Conservation (phyloP, 345 rosid species). For the Melaleuca alternifolia region DNA sequence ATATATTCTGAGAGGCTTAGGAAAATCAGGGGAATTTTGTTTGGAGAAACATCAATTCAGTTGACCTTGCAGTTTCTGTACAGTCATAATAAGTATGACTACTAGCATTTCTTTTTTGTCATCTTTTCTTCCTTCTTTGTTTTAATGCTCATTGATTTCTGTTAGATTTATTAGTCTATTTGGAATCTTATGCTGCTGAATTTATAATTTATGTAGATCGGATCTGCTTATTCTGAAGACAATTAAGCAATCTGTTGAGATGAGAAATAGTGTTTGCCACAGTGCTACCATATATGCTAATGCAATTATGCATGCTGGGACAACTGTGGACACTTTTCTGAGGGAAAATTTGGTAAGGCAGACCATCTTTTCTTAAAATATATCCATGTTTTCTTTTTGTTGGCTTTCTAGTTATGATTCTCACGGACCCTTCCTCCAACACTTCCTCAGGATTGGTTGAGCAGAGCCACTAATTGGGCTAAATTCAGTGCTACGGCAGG, state of each 20-base stretch:
- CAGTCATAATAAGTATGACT: slow-evolving; percentile 83
- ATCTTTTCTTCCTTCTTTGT: not conserved
- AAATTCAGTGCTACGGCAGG: slow-evolving; percentile 99
- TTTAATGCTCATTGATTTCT: not conserved
- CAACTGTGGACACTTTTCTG: slow-evolving; percentile 96
- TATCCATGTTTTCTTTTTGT: not conserved
- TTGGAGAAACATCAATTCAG: slow-evolving; percentile 93
- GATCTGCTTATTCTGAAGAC: slow-evolving; percentile 92
- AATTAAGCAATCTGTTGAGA: slow-evolving; percentile 96
- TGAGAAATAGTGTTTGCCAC: slow-evolving; percentile 98
- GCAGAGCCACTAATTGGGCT: slow-evolving; percentile 99
- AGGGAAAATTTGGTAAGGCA: slow-evolving; percentile 81
- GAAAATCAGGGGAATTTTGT: slow-evolving; percentile 81
- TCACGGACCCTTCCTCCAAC: not conserved
- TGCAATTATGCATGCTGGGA: slow-evolving; percentile 99
- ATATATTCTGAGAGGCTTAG: slow-evolving; percentile 73
- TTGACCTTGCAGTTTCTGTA: slow-evolving; percentile 86
- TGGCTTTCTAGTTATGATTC: not conserved
- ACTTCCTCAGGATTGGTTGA: slow-evolving; percentile 83
- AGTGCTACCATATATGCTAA: slow-evolving; percentile 98
- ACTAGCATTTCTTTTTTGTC: not conserved
- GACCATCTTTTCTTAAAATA: not conserved
- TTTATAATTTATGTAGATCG: slow-evolving; percentile 43
- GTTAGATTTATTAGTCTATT: not conserved
- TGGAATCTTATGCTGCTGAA: not conserved